Evolutionary conservation across 768 basidiomycete genomes (phyloP).

Genomic region (Tricholoma matsutake): DNA sequence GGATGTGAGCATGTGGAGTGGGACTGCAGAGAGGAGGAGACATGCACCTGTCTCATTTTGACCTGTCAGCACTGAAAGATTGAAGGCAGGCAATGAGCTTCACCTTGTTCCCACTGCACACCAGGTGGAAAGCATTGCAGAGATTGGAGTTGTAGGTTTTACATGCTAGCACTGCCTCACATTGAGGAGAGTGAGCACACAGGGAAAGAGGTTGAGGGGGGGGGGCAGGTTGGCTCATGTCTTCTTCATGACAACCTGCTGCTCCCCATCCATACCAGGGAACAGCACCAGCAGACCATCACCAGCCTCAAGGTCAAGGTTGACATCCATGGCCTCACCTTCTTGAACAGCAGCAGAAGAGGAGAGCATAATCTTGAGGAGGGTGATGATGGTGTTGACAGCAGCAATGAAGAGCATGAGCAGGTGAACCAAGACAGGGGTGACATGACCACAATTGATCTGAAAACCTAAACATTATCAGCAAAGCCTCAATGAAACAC

Average conservation of each 20-base stretch:
- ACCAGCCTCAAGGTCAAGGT: background rate
- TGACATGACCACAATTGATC: no score
- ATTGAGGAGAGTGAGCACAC: background rate
- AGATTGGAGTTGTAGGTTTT: background rate
- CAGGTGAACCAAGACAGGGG: no score
- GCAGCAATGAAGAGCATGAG: background rate
- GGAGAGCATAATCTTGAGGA: background rate
- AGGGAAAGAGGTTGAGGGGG: background rate
- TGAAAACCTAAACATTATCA: no score
- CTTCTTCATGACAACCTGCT: background rate
- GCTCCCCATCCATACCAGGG: background rate
- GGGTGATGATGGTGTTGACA: background rate
- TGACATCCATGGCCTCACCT: background rate
- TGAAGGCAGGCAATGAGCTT: background rate
- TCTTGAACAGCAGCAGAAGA: background rate
- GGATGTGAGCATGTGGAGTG: no score
- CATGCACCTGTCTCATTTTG: background rate
- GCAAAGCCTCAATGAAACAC: no score
- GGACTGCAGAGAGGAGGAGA: no score
- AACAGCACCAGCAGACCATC: background rate
- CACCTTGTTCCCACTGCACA: background rate
- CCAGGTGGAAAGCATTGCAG: background rate
- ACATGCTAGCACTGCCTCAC: background rate
- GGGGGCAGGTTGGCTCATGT: background rate
- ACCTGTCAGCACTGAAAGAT: background rate